A percentile compares a stretch with the other conserved stretches of the same genome.
These are phyloP conservation scores for Picochlorum sp. DNA, from an alignment of 139 green algal genomes.

Conservation along the genomic window DNA sequence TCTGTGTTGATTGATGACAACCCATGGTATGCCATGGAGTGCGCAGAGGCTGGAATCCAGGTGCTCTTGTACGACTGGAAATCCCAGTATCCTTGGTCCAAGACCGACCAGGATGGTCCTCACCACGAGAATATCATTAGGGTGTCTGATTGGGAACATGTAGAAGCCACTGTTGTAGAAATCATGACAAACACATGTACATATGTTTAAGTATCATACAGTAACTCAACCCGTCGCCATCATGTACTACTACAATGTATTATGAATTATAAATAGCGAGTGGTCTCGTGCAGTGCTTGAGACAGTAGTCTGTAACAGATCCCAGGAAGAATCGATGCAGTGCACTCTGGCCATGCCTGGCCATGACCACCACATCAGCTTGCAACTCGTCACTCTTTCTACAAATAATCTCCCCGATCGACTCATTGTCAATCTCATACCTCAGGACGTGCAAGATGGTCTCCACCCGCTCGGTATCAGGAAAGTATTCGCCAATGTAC, in stretches of 20 bases:
- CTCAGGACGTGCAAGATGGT: constrained; percentile 61
- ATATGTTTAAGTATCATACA: too few relatives aligned
- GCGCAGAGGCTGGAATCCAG: constrained; percentile 68
- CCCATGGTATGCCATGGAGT: constrained; percentile 81
- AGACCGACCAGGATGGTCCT: constrained; percentile 36
- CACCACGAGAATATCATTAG: constrained; percentile 20
- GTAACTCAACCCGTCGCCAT: too few relatives aligned
- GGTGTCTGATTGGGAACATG: constrained; percentile 27
- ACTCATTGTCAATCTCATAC: constrained; percentile 49
- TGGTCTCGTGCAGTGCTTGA: constrained; percentile 21
- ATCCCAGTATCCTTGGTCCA: constrained; percentile 79
- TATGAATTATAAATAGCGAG: constrained; percentile 3
- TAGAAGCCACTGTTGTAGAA: constrained; percentile 14
- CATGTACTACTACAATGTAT: not conserved
- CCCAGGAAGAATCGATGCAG: constrained; percentile 30
- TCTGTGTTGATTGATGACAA: constrained; percentile 93
- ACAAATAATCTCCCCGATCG: constrained; percentile 57
- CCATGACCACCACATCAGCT: constrained; percentile 44
- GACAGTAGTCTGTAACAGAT: constrained; percentile 19
- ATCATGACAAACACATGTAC: not conserved
- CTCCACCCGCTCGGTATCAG: not conserved
- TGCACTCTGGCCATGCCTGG: constrained; percentile 31
- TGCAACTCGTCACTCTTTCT: constrained; percentile 52
- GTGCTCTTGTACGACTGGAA: constrained; percentile 92
- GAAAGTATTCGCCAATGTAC: constrained; percentile 15